Percentiles rank a stretch among this genome's conserved stretches.
Evolutionary conservation across 495 filamentous ascomycete species (phyloP).

Genomic region (Penicillium goetzii): DNA sequence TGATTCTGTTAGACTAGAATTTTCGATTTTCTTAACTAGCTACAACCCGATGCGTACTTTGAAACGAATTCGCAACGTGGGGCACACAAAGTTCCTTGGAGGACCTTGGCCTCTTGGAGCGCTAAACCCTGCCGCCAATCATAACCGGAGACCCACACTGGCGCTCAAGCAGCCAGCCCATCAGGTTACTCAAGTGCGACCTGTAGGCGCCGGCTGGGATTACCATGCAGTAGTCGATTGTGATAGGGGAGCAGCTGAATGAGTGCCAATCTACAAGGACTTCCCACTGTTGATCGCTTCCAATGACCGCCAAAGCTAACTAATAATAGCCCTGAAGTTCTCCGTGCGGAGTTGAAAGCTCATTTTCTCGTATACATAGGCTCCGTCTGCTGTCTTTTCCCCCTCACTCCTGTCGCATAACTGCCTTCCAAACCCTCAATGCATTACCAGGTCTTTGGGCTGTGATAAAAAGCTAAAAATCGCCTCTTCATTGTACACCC

Average conservation of each 20-base stretch:
- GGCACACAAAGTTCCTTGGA: slow-evolving; percentile 4
- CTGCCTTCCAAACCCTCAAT: not conserved
- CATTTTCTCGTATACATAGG: no score
- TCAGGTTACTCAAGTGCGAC: slow-evolving; percentile 14
- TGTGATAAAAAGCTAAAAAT: not conserved
- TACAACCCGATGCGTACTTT: not conserved
- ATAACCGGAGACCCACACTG: slow-evolving; percentile 7
- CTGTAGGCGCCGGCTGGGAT: slow-evolving; percentile 32
- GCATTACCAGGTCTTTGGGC: not conserved
- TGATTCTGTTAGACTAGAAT: no score
- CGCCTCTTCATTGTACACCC: no score
- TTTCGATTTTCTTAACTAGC: no score
- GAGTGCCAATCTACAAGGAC: slow-evolving; percentile 17
- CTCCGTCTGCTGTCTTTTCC: no score
- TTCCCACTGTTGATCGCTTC: slow-evolving; percentile 4
- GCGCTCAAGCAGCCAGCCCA: slow-evolving; percentile 13
- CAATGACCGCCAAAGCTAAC: not conserved
- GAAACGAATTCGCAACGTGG: not conserved
- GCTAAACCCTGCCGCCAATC: slow-evolving; percentile 17
- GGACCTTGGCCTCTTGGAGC: slow-evolving; percentile 13
- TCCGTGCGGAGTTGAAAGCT: slow-evolving; percentile 16
- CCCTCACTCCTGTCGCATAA: not conserved
- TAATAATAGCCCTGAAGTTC: slow-evolving; percentile 25
- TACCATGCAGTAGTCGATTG: slow-evolving; percentile 29
- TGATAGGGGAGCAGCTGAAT: slow-evolving; percentile 19